Conservation (phyloP, 208 protist genomes). For the Borovskyia barvae region DNA sequence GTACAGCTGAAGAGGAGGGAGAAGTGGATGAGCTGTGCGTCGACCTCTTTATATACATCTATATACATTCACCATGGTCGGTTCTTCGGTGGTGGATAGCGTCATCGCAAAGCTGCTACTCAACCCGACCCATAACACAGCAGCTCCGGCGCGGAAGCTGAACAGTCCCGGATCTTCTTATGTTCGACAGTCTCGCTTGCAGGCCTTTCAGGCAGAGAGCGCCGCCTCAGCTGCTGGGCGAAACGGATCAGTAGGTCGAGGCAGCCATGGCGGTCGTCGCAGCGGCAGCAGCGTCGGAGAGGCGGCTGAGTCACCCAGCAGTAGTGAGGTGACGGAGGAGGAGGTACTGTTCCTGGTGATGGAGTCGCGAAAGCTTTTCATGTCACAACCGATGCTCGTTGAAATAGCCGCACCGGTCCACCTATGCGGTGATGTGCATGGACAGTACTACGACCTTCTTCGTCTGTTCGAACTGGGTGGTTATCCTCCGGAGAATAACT, state of each 20-base stretch:
- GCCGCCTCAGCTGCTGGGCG: constrained; percentile 4
- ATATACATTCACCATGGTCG: too few relatives aligned
- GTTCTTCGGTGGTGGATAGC: constrained; percentile 29
- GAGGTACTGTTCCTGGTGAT: constrained; percentile 82
- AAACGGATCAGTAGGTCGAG: constrained; percentile 15
- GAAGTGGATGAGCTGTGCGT: too few relatives aligned
- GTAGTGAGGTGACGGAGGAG: constrained; percentile 53
- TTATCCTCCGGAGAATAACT: constrained; percentile 47
- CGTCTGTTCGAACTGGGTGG: constrained; percentile 74
- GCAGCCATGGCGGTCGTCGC: constrained; percentile 6
- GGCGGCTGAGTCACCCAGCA: not conserved
- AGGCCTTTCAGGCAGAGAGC: constrained; percentile 32
- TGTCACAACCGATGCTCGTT: constrained; percentile 87
- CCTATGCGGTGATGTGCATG: constrained; percentile 86
- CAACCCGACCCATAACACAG: constrained; percentile 60
- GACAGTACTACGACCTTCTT: constrained; percentile 78
- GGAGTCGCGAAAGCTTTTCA: constrained; percentile 78
- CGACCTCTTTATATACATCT: too few relatives aligned
- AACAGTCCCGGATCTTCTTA: constrained; percentile 28
- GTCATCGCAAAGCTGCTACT: constrained; percentile 71
- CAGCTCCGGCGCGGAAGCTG: constrained; percentile 15
- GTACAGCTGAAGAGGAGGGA: too few relatives aligned
- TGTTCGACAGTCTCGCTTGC: constrained; percentile 40
- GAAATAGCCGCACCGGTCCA: constrained; percentile 83
- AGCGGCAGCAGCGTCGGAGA: not conserved